Evolutionary conservation across 345 rosid species (phyloP).

Genomic region (Gossypium australe): DNA sequence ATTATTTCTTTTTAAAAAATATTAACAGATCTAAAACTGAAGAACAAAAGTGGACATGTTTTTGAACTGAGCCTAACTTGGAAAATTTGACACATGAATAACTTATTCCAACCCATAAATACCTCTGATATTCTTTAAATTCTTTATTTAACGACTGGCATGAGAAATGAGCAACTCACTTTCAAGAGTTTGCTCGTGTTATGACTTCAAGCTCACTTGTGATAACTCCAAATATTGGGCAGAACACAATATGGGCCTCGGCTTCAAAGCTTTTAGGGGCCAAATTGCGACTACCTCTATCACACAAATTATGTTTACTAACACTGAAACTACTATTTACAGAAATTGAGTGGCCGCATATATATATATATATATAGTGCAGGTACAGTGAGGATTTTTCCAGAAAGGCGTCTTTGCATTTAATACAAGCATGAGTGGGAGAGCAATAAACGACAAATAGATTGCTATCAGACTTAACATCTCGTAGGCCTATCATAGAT

Average conservation of each 20-base stretch:
- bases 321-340: neutral
- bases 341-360: neutral
- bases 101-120: too few species aligned
- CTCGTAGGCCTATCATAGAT: slow-evolving; percentile 58
- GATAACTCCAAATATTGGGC: too few species aligned
- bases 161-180: too few species aligned
- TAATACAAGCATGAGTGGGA: neutral
- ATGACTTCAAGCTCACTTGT: too few species aligned
- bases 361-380: neutral
- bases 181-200: too few species aligned
- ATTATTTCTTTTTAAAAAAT: too few species aligned
- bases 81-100: too few species aligned
- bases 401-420: slow-evolving; percentile 13
- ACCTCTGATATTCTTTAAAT: too few species aligned
- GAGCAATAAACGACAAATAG: neutral
- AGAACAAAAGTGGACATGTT: too few species aligned
- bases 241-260: neutral
- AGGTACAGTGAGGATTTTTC: neutral
- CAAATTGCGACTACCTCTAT: neutral
- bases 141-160: too few species aligned
- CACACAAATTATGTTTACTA: neutral
- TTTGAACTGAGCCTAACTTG: too few species aligned
- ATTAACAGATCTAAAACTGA: too few species aligned
- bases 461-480: slow-evolving; percentile 37
- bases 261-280: neutral